Base-by-base conservation (phyloP, 2,329 filamentous ascomycete species). In the Fusarium secorum region DNA sequence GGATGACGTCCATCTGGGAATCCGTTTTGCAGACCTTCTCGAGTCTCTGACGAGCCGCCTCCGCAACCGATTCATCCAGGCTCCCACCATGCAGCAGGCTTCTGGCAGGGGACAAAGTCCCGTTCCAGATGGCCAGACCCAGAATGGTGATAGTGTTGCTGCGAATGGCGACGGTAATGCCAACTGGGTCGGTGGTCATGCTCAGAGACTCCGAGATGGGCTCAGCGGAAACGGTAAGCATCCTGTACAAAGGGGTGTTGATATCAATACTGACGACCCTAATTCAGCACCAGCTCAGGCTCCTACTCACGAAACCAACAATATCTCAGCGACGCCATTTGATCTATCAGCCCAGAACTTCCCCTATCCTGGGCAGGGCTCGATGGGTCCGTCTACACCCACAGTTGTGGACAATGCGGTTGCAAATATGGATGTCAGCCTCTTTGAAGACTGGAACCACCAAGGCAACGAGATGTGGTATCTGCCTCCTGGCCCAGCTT, bases 1-100 rank as follows among this genome's bases (percentile, higher is more conserved):
- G 7, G 93, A 96, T 76, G 93, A 96, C 73, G 92, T 95, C 11
- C 93, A 96, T 78, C 86, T 96, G 8, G 93, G 91, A n/a, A 94
- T 92, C 64, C 88, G 93, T 11, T 96, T 96, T 74, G 92, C 93
- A 22, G 92, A 95, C 75, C 86, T 95, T 51, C 87, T 95, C n/a
- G 90, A 94, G 75, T 93, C 91, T 3, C 82, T 96, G 42, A 94
- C 92, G 1, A 90, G 90, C 66, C 87, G 92, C 28, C 85, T 95
- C 68, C 88, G 92, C 58, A 90, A 90, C 73, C 88, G 92, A 11
- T 93, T 96, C 74, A 94, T 89, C 78, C 92, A 85, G 81, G 91
- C 82, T 70, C 87, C 88, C 10, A 84, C 84, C 8, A 81, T 83
- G 66, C 80, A 80, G 51, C 80, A 82, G 54, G 74, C 77, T 26